These are phyloP conservation scores for Lentinula lateritia DNA, from an alignment of 768 basidiomycete genomes.

Conservation along the genomic window DNA sequence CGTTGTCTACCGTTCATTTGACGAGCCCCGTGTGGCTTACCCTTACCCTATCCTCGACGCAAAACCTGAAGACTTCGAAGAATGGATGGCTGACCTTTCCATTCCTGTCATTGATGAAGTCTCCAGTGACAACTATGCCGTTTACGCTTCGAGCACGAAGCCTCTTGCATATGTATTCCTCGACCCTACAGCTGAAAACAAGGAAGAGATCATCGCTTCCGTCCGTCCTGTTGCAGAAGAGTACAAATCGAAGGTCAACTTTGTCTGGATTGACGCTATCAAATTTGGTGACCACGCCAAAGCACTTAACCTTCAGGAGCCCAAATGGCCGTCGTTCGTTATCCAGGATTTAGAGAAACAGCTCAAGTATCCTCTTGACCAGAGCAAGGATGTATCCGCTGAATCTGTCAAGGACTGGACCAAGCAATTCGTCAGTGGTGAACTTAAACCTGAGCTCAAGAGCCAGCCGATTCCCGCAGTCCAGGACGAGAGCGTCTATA, in stretches of 20 bases:
- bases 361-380: conserved; percentile 86
- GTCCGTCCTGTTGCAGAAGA: conserved; percentile 75
- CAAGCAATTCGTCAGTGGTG: conserved; percentile 61
- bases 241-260: conserved; percentile 87
- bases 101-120: conserved; percentile 91
- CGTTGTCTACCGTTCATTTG: conserved; percentile 89
- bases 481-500: conserved; percentile 80
- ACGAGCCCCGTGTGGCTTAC: conserved; percentile 71
- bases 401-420: conserved; percentile 57
- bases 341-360: conserved; percentile 80
- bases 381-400: conserved; percentile 54
- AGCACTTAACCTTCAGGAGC: conserved; percentile 80
- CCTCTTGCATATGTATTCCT: conserved; percentile 95
- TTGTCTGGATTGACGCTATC: conserved; percentile 96
- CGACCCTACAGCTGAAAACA: conserved; percentile 67
- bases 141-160: conserved; percentile 76
- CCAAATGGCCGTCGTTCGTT: conserved; percentile 92
- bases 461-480: conserved; percentile 77
- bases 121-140: conserved; percentile 85
- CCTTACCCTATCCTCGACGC: conserved; percentile 57
- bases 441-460: conserved; percentile 82
- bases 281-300: conserved; percentile 96
- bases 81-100: conserved; percentile 79
- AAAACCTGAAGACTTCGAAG: conserved; percentile 56
- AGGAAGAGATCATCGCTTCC: conserved; percentile 57